These are phyloP conservation scores for Aspergillus ochraceoroseus DNA, from an alignment of 2,329 filamentous ascomycete species.

Conservation along the genomic window DNA sequence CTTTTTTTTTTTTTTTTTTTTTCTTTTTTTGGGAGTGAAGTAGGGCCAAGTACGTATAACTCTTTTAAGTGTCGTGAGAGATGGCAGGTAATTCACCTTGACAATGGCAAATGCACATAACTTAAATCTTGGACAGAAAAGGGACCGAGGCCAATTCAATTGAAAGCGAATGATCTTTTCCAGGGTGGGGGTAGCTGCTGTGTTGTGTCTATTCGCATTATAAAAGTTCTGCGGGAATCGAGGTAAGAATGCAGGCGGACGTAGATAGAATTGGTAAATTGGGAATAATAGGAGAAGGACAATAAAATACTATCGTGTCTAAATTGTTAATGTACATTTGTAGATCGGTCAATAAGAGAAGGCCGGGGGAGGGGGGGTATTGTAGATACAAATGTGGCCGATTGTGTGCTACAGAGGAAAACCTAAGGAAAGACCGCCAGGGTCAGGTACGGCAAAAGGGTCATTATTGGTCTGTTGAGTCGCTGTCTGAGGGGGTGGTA, in stretches of 20 bases:
- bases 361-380: background rate
- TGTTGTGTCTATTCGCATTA: too few species aligned
- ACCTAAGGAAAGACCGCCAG: background rate
- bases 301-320: background rate
- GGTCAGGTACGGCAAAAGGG: background rate
- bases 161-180: too few species aligned
- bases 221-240: too few species aligned
- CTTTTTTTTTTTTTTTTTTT: too few species aligned
- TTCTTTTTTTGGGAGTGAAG: too few species aligned
- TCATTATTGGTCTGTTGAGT: slow-evolving; percentile 4
- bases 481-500: background rate
- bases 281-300: background rate
- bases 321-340: background rate
- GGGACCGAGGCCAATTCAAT: background rate
- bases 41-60: too few species aligned
- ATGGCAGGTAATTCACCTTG: too few species aligned
- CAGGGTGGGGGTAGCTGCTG: too few species aligned
- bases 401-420: background rate
- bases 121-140: background rate
- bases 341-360: background rate
- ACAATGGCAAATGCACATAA: too few species aligned
- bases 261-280: background rate
- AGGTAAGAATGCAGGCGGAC: background rate
- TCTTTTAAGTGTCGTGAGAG: too few species aligned
- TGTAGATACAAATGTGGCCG: background rate